Evolutionary conservation across 768 basidiomycete genomes (phyloP), one percentile per base, ranked within the genome.

Genomic region (Leccinellum luteum): DNA sequence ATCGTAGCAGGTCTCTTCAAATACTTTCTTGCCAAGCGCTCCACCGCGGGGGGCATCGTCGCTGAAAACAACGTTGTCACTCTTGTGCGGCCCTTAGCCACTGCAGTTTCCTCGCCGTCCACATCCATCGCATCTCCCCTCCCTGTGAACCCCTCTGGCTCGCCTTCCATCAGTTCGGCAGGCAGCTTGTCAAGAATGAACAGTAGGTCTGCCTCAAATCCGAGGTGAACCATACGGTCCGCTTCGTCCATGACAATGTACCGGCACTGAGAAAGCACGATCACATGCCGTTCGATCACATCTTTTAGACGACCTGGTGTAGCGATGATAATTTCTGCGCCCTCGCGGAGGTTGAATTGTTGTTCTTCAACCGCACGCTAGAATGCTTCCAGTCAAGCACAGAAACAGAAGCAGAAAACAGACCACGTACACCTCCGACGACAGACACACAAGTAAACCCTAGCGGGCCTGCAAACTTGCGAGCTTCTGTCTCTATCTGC

Each of bases 191-290:
- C 96, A 59, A 99, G 76, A 66, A 99, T 98, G 72, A 92, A 97
- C 25, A 90, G 93, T 48, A 99, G 76, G 70, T 97, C 95, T 15
- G 82, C 84, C 73, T 99, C 97, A 70, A 99, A 99, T 15, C 97
- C 97, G 30, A 98, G 85, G 68, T 95, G 87, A 60, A 99, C 95
- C 97, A 99, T 98, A 52, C 97, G 85, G 73, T 99, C 97, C 15
- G 97, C 97, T 79, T 99, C 97, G 72, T 99, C 97, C 97, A 99
- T 97, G 63, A 99, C 96, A 58, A 99, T 88, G 69, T 99, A 98
- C 2, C 93, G 92, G 73, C 97, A 98, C 73, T 99, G 97, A 7
- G 91, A 90, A 45, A 99, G 82, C 19, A 99, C 97, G 44, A 99
- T 81, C 48, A 98, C 93, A 71, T 90, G 92, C 21, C 94, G 86